Base-by-base conservation (phyloP, 208 protist genomes). In the Wallacemonas sp. region DNA sequence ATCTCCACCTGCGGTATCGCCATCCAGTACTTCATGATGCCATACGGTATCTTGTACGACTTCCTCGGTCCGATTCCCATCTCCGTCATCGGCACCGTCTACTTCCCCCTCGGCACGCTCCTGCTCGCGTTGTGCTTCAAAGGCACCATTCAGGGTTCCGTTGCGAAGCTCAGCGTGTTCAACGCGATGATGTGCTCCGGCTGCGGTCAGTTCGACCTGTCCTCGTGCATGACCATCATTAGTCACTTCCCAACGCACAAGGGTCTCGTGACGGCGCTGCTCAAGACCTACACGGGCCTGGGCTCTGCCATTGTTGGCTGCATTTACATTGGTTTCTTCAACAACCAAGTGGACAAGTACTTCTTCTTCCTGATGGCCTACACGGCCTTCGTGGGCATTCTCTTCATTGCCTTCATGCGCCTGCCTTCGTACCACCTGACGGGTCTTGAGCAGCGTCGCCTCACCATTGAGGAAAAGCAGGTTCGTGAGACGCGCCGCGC, bases 311-410 rank as follows among this genome's bases (percentile, higher is more conserved):
- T 89, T 48, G 33, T 83, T 16, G 76, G 75, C 8, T 72, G 52
- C 16, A 74, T 85, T 44, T 72, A 80, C 46, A 30, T 71, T 9
- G 83, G 71, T n/a, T 85, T 80, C 69, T 88, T 88, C 48, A 52
- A 41, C 39, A 41, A 65, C 36, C 44, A 73, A 6, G 46, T 63
- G 1, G 61, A 43, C 27, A 32, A 64, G 46, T 82, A 76, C 44
- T 79, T 91, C 56, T 87, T 78, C 69, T 85, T 88, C 58, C 64
- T 91, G 49, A 60, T 75, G 21, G 61, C 48, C 21, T 49, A 78
- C 34, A 61, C 60, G 4, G 54, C 72, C 23, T 33, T 76, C 14
- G 55, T 69, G 12, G 60, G 62, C 26, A 43, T 79, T 14, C 54
- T 83, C 33, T 73, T 61, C 47, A 44, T 75, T 30, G 6, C 76